Evolutionary conservation across 2,329 filamentous ascomycete species (phyloP), one percentile per base, ranked within the genome.

Genomic region (Trichoderma sp.): DNA sequence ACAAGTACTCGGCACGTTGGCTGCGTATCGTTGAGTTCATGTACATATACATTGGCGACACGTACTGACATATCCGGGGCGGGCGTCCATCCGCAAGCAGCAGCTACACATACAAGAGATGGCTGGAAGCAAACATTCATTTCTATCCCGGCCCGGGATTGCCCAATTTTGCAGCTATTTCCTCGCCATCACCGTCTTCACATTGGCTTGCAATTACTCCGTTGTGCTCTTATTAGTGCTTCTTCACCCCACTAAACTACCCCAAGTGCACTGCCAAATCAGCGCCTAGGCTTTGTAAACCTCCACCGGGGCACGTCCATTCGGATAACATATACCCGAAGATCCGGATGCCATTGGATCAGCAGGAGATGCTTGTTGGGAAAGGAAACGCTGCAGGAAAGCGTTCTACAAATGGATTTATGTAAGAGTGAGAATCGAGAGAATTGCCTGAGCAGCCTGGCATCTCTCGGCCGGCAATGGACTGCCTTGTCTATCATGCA

Each of bases 191-290:
- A 5, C 42, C 32, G 27, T 22, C 39, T 34, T 22, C 42, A 29
- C 29, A 5, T 27, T 15, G 63, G 27, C 22, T 37, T 5, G n/a
- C 45, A n/a, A n/a, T 32, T 50, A 42, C 52, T 64, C 32, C 52
- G 35, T 57, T 13, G 63, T n/a, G 29, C 32, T 17, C 39, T 29
- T 54, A 64, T 29, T 54, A 64, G 60, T 54, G 52, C 53, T 48
- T 54, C 63, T 22, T 34, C 48, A 56, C 63, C 63, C 63, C 63
- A 66, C 63, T 66, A 66, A 66, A 58, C 53, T 66, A 66, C 53
- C 63, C 63, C 63, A 66, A 66, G 32, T 29, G 37, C 63, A 48
- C 39, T 57, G 52, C 53, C 63, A 50, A 66, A 66, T 66, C 63
- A 66, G 29, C 53, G 42, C 27, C 53, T 22, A 66, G 52, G 63